Base-by-base conservation (phyloP, 1,284 basidiomycete genomes). In the Moesziomyces sp. region DNA sequence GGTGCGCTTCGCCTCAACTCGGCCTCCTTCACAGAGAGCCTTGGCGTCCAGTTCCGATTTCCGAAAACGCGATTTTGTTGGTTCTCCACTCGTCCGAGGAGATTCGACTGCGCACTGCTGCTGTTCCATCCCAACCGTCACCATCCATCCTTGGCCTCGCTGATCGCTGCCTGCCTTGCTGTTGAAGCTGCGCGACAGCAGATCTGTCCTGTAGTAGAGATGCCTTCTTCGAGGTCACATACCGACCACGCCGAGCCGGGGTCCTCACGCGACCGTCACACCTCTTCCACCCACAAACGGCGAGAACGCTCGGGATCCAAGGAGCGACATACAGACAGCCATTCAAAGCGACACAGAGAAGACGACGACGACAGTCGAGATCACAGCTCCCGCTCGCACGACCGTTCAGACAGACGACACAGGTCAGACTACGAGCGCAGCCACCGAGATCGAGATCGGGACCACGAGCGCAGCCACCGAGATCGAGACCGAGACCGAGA, bases 321-420 rank as follows among this genome's bases (percentile, higher is more conserved):
- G 10, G 64, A 68, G 13, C 52, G 54, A 16, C 52, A 49, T 40
- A 35, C 35, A 3, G 61, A 56, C 38, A 35, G 30, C 52, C 58
- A 52, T 33, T 57, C 56, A 42, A 67, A 67, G 40, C 63, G 69
- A 30, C 59, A 68, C 16, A 51, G 59, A 6, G 55, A 68, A 30
- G 58, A 61, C 8, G 46, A 61, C 14, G 50, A 52, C 35, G 51
- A 45, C 47, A 51, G n/a, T 24, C 46, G 57, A 51, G 50, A 47
- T 24, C 52, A 54, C 28, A 51, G 54, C 52, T 61, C 64, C 30
- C 52, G 63, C 8, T 56, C 57, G 5, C 53, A 60, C 30, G 44
- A 52, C 24, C 57, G 52, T 30, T 42, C 56, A 11, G 53, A 53
- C 42, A 35, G 54, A 33, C 49, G 58, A n/a, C 46, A 56, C 40